Evolutionary conservation across 768 basidiomycete genomes (phyloP).

Genomic region (Pleurotus pulmonarius): DNA sequence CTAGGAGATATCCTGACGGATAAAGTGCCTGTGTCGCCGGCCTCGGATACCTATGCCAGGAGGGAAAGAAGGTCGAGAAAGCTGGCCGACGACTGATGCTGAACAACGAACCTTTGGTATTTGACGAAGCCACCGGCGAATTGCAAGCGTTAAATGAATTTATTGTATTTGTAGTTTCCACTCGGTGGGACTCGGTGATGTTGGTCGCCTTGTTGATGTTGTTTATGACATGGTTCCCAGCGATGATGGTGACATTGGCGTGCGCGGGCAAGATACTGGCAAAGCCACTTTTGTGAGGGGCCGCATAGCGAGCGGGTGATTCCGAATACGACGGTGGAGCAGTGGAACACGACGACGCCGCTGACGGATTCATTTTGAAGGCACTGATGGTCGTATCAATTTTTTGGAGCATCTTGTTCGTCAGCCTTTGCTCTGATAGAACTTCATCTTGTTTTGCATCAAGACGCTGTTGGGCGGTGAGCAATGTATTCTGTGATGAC

Average conservation of each 20-base stretch:
- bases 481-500: background rate
- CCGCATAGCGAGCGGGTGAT: background rate
- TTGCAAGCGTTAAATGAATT: background rate
- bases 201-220: background rate
- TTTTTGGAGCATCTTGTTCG: background rate
- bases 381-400: background rate
- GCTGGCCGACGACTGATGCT: too few species aligned
- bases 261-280: background rate
- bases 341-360: background rate
- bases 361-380: too few species aligned
- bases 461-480: background rate
- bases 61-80: too few species aligned
- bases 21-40: too few species aligned
- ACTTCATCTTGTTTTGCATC: background rate
- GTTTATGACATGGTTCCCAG: background rate
- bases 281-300: background rate
- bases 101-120: too few species aligned
- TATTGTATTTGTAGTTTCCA: background rate
- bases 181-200: background rate
- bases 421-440: background rate
- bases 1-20: too few species aligned
- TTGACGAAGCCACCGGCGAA: too few species aligned
- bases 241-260: conserved; percentile 1
- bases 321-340: background rate
- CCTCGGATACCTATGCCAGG: too few species aligned